phyloP scores from a whole-genome alignment of 306 rosid species.

The Corylus americana region DNA sequence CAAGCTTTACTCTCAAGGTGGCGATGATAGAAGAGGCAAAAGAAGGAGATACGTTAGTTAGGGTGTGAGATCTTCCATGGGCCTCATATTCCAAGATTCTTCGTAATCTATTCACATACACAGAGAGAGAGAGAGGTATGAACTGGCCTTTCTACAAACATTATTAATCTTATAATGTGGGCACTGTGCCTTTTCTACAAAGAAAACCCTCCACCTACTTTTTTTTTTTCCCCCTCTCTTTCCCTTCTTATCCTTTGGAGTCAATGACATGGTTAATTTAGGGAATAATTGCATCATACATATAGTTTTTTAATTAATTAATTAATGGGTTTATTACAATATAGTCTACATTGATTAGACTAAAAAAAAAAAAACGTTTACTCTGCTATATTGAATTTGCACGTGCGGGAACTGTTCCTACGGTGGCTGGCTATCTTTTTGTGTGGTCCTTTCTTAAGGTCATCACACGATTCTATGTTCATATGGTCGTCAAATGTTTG shows the following conservation, averaged over 20 bases:
- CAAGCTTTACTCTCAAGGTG: not conserved
- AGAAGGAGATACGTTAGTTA: conserved; percentile 4
- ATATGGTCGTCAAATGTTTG: not conserved
- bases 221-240: not conserved
- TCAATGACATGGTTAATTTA: not conserved
- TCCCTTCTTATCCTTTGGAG: not conserved
- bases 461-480: not conserved
- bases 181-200: not conserved
- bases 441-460: not conserved
- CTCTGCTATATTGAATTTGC: not conserved
- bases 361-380: not conserved
- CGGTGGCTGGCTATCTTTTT: not conserved
- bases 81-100: conserved; percentile 24
- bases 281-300: not conserved
- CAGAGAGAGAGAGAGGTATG: not conserved
- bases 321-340: too few relatives aligned
- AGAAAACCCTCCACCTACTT: not conserved
- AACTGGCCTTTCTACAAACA: not conserved
- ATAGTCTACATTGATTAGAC: not conserved
- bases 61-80: conserved; percentile 27
- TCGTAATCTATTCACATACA: not conserved
- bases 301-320: too few relatives aligned
- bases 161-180: not conserved
- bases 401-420: conserved; percentile 3
- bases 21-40: conserved; percentile 17